Conservation (phyloP, 1,284 basidiomycete species). For the Sporisorium iseilematis-ciliati region DNA sequence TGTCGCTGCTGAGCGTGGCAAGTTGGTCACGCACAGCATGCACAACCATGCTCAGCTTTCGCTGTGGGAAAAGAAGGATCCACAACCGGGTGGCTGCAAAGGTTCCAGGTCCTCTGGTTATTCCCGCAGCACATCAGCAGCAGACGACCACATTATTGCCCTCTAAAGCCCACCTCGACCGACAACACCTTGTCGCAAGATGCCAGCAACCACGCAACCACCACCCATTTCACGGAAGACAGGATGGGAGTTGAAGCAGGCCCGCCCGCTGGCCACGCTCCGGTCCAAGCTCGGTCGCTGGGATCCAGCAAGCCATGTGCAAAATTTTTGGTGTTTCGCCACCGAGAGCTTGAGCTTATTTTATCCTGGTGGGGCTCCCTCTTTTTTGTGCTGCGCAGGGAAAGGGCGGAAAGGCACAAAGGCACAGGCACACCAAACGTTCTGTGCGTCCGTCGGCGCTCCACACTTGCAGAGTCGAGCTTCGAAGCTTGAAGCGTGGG, state of each 20-base stretch:
- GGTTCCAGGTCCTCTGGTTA: neutral
- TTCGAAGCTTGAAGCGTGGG: slow-evolving; percentile 27
- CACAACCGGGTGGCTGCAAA: slow-evolving; percentile 20
- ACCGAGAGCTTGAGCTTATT: slow-evolving; percentile 33
- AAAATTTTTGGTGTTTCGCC: neutral
- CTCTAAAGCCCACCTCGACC: slow-evolving; percentile 22
- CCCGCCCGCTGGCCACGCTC: slow-evolving; percentile 17
- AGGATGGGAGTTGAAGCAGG: slow-evolving; percentile 1
- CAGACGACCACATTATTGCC: neutral
- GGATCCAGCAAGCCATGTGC: slow-evolving; percentile 15
- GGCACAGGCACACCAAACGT: neutral
- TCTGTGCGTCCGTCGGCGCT: neutral
- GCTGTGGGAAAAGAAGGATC: slow-evolving; percentile 30
- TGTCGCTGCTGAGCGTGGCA: neutral
- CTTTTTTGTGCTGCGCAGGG: neutral
- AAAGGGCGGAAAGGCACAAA: neutral
- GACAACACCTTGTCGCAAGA: slow-evolving; percentile 16
- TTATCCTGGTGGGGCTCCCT: neutral
- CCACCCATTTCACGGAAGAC: neutral
- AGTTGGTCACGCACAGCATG: slow-evolving; percentile 9
- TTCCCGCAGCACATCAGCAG: slow-evolving; percentile 5
- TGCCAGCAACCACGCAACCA: neutral
- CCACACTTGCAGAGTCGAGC: slow-evolving; percentile 5
- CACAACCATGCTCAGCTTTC: slow-evolving; percentile 1
- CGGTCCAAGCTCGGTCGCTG: slow-evolving; percentile 36